Conservation (phyloP, 371 early-diverging fungal species). For the Haplosporangium sp. region DNA sequence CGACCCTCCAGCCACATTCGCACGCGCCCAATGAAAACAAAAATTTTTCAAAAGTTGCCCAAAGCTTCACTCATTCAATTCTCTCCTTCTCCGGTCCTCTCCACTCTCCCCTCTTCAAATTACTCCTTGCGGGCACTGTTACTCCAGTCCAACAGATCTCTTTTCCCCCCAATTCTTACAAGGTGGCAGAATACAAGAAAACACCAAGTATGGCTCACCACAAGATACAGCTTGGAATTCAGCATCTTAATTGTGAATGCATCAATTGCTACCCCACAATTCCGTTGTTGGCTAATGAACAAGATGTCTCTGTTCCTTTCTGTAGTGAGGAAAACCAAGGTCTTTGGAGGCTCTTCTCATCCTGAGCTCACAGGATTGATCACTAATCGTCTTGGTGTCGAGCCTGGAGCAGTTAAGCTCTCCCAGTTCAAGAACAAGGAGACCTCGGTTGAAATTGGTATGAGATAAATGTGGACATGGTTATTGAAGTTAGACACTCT, state of each 20-base stretch:
- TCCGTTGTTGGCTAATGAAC: background rate
- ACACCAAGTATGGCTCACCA: slow-evolving; percentile 19
- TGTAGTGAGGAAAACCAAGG: slow-evolving; percentile 76
- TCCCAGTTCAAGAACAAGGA: slow-evolving; percentile 85
- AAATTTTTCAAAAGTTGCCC: too few species aligned
- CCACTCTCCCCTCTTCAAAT: slow-evolving; percentile 6
- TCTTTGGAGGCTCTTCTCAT: slow-evolving; percentile 95
- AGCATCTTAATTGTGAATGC: background rate
- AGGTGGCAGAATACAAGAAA: slow-evolving; percentile 43
- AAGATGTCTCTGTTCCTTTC: slow-evolving; percentile 1
- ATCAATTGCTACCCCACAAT: background rate
- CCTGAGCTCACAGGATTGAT: slow-evolving; percentile 88
- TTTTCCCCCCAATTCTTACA: slow-evolving; percentile 1
- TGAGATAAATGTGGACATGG: background rate
- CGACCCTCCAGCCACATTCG: too few species aligned
- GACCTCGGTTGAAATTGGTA: slow-evolving; percentile 75
- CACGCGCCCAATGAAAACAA: too few species aligned
- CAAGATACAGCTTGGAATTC: background rate
- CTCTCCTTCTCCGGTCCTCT: slow-evolving; percentile 11
- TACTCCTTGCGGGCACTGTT: background rate
- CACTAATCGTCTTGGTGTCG: slow-evolving; percentile 81
- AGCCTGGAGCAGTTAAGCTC: slow-evolving; percentile 76
- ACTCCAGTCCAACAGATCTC: slow-evolving; percentile 3
- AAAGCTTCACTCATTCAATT: too few species aligned
- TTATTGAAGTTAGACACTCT: background rate